These are phyloP conservation scores for Heliamphora exappendiculata DNA, from an alignment of 148 eudicot genomes.

Conservation along the genomic window DNA sequence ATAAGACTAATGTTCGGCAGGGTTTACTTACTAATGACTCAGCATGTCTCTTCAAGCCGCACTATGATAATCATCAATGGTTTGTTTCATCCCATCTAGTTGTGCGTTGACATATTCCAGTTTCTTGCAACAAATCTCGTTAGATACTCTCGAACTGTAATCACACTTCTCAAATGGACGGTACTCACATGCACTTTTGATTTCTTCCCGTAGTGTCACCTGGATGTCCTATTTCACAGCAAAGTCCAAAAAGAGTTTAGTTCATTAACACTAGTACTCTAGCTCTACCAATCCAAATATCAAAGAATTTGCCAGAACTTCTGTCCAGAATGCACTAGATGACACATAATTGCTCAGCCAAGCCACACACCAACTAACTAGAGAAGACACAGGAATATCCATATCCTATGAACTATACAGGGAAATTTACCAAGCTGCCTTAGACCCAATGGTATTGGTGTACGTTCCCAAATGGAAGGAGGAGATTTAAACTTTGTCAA, in stretches of 20 bases:
- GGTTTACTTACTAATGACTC: not conserved
- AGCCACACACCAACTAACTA: too few relatives aligned
- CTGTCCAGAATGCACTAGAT: too few relatives aligned
- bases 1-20: too few relatives aligned
- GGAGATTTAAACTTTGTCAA: too few relatives aligned
- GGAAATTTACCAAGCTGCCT: too few relatives aligned
- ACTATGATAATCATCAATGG: conserved; percentile 45
- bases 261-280: not conserved
- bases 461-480: too few relatives aligned
- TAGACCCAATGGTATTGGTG: too few relatives aligned
- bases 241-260: not conserved
- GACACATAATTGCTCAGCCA: too few relatives aligned
- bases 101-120: conserved; percentile 49
- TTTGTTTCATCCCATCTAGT: conserved; percentile 66
- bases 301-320: too few relatives aligned
- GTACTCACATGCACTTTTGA: conserved; percentile 90
- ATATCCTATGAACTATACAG: too few relatives aligned
- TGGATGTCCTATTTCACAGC: conserved; percentile 60
- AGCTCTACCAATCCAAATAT: not conserved
- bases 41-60: conserved; percentile 22
- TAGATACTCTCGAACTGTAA: conserved; percentile 79
- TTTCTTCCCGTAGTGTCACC: conserved; percentile 79
- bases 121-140: conserved; percentile 85
- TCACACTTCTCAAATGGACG: conserved; percentile 97
- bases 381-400: too few relatives aligned